phyloP scores from a whole-genome alignment of 2,329 filamentous ascomycete genomes.

The Pseudogymnoascus pannorum region DNA sequence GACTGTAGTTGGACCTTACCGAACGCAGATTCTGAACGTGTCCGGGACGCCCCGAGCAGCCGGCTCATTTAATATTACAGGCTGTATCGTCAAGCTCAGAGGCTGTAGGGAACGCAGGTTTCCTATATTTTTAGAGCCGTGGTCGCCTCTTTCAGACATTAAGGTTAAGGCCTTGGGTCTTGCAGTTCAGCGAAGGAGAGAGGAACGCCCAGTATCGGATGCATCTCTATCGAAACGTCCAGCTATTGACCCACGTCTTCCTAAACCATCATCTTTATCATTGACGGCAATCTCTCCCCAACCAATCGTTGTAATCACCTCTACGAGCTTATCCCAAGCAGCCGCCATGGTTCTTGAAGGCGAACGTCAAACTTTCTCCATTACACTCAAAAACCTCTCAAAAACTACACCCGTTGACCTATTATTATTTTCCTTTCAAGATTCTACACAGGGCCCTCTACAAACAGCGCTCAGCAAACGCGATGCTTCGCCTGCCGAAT shows the following conservation, averaged over 20 bases:
- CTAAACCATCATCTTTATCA: slow-evolving; percentile 46
- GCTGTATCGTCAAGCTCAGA: slow-evolving; percentile 70
- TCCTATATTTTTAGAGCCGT: slow-evolving; percentile 71
- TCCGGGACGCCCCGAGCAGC: slow-evolving; percentile 57
- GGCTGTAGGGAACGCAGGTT: slow-evolving; percentile 80
- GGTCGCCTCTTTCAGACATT: slow-evolving; percentile 59
- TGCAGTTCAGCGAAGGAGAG: slow-evolving; percentile 34
- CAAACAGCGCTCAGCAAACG: slow-evolving; percentile 68
- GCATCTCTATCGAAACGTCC: slow-evolving; percentile 30
- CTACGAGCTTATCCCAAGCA: slow-evolving; percentile 71
- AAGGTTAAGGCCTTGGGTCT: slow-evolving; percentile 75
- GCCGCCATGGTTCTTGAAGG: slow-evolving; percentile 91
- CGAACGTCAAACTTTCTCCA: slow-evolving; percentile 67
- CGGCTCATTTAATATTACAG: slow-evolving; percentile 66
- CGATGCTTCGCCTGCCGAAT: slow-evolving; percentile 68
- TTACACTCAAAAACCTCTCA: slow-evolving; percentile 76
- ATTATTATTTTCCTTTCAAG: slow-evolving; percentile 79
- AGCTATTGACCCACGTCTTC: slow-evolving; percentile 33
- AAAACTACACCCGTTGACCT: slow-evolving; percentile 67
- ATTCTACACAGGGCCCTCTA: slow-evolving; percentile 73
- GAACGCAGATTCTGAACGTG: slow-evolving; percentile 71
- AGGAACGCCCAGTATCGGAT: slow-evolving; percentile 26
- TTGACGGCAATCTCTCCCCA: slow-evolving; percentile 74
- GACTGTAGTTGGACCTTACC: slow-evolving; percentile 69
- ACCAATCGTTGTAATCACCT: slow-evolving; percentile 68